Base-by-base conservation (phyloP, 768 basidiomycete species). In the Auriscalpium orientale region DNA sequence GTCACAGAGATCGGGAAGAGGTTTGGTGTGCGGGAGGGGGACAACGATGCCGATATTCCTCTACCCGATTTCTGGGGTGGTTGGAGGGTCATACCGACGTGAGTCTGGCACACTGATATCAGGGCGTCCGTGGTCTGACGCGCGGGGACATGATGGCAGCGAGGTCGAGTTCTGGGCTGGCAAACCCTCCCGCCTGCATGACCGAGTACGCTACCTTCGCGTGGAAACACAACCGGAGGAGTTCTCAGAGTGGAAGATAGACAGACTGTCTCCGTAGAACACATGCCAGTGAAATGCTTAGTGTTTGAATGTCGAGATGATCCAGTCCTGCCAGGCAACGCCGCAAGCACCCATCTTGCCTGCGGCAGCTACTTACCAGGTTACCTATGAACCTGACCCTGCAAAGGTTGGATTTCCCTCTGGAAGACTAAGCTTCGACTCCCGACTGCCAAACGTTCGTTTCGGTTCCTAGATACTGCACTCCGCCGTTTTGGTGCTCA, bases 111-210 rank as follows among this genome's bases (percentile, higher is more conserved):
- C 28, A 7, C 28, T 28, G 28, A 5, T 28, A 28, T 28, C 2
- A 28, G 28, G 28, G 28, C 28, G 28, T 28, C 28, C 5, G 28
- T 28, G 28, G 11, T 16, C 34, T 54, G 18, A 52, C 57, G 49
- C 53, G 55, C n/a, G 22, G 59, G 28, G 37, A 51, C 18, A 20
- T 18, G 13, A 20, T 18, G 13, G 28, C 64, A 97, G 94, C 57
- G 95, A 98, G 72, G 78, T 98, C 51, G 95, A 98, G 67, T 98
- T 98, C 69, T 98, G 95, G 95, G 79, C 81, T n/a, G 95, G 95
- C 34, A 89, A 93, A 64, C 91, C 91, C n/a, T 95, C 91, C 22
- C 81, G 95, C 40, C 74, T 98, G 50, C 95, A 98, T 63, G 94
- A 98, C 69, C 85, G 95, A 46, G 81, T 95, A 58, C 82, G 82